Conservation (phyloP, 2,329 filamentous ascomycete species). For the Rutstroemia sp. region DNA sequence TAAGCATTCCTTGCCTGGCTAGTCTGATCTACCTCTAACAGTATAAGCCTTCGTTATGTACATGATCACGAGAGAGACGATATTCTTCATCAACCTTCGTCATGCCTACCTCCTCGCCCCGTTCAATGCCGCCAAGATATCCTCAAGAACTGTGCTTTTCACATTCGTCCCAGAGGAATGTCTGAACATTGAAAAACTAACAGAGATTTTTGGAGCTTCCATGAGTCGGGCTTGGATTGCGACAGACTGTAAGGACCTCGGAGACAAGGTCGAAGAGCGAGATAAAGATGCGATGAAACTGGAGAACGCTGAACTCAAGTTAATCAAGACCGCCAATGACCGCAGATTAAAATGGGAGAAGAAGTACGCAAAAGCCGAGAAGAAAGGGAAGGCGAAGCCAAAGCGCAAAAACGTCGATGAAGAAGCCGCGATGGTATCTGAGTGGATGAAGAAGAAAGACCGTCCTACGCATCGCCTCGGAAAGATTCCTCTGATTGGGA, state of each 20-base stretch:
- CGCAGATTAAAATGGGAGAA: conserved; percentile 45
- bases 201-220: conserved; percentile 70
- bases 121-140: conserved; percentile 74
- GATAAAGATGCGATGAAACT: conserved; percentile 74
- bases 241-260: conserved; percentile 67
- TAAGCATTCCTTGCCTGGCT: conserved; percentile 7
- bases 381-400: conserved; percentile 28
- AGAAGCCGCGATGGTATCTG: conserved; percentile 63
- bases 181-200: conserved; percentile 65
- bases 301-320: conserved; percentile 77
- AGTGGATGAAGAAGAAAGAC: conserved; percentile 64
- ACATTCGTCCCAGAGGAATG: conserved; percentile 77
- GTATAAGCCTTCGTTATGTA: conserved; percentile 68
- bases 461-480: conserved; percentile 69
- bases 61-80: conserved; percentile 76
- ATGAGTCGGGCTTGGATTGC: conserved; percentile 80
- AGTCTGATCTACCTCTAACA: background rate
- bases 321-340: conserved; percentile 72
- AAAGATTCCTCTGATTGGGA: conserved; percentile 63
- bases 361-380: conserved; percentile 36
- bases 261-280: conserved; percentile 72
- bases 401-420: conserved; percentile 43
- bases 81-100: conserved; percentile 86
- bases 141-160: conserved; percentile 83
- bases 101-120: conserved; percentile 86